phyloP scores from a whole-genome alignment of 176 grass and related monocot species.

The Neostapfia colusana region DNA sequence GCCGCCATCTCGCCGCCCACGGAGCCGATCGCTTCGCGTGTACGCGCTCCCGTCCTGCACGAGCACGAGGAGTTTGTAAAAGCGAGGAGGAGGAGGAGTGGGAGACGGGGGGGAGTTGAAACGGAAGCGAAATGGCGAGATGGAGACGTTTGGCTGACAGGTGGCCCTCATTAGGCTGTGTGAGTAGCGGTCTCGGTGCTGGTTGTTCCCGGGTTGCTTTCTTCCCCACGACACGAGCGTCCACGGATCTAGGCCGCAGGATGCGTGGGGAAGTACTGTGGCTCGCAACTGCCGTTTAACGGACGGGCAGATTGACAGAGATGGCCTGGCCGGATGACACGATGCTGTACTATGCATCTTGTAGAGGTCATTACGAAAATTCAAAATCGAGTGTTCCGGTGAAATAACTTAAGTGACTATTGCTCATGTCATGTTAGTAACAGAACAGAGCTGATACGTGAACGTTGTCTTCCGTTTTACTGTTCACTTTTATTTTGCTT shows the following conservation, averaged over 20 bases:
- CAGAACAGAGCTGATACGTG: background rate
- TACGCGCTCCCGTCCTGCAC: background rate
- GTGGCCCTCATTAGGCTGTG: background rate
- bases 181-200: slow-evolving; percentile 16
- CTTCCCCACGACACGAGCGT: slow-evolving; percentile 7
- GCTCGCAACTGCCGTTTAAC: background rate
- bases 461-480: background rate
- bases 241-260: slow-evolving; percentile 7
- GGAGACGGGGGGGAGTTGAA: slow-evolving; percentile 23
- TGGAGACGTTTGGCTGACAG: background rate
- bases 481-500: background rate
- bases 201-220: slow-evolving; percentile 45
- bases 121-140: slow-evolving; percentile 23
- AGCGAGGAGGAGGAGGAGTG: background rate
- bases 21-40: slow-evolving; percentile 26
- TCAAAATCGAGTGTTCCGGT: background rate
- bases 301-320: background rate
- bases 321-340: background rate
- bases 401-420: background rate
- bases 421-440: background rate
- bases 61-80: background rate
- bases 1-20: slow-evolving; percentile 52
- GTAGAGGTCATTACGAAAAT: background rate
- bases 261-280: background rate
- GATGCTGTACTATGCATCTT: background rate